A percentile compares a stretch with the other conserved stretches of the same genome.
Evolutionary conservation across 1,139 yeast genomes (phyloP).

Genomic region (Hyphopichia buzzinii): DNA sequence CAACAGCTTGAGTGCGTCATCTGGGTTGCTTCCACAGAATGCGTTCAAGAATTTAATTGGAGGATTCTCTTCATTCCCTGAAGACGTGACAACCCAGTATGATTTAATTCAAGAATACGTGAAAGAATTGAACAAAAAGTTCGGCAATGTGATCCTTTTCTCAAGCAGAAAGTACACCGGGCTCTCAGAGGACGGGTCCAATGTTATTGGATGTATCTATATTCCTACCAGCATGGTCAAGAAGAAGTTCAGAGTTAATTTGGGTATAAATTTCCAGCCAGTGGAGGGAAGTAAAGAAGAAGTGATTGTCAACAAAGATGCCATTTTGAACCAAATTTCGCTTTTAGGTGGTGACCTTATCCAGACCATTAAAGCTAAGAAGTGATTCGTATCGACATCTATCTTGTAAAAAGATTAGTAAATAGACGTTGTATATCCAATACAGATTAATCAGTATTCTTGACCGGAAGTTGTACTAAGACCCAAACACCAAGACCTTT

Average conservation of each 20-base stretch:
- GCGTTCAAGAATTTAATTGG: conserved; percentile 65
- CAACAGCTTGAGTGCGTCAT: conserved; percentile 38
- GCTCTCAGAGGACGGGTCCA: conserved; percentile 46
- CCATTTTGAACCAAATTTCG: conserved; percentile 68
- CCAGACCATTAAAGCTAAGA: conserved; percentile 24
- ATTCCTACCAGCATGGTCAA: conserved; percentile 58
- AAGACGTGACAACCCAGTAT: conserved; percentile 42
- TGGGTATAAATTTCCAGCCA: conserved; percentile 76
- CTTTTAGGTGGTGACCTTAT: conserved; percentile 74
- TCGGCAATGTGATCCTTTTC: conserved; percentile 57
- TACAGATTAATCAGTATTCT: too few relatives aligned
- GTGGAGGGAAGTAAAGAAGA: conserved; percentile 44
- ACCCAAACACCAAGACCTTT: too few relatives aligned
- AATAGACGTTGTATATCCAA: too few relatives aligned
- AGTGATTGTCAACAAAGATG: conserved; percentile 72
- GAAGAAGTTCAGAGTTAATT: conserved; percentile 74
- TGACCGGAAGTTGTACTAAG: too few relatives aligned
- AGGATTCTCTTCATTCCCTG: conserved; percentile 39
- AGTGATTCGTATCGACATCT: conserved; percentile 9
- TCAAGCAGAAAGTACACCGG: conserved; percentile 56
- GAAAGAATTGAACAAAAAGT: conserved; percentile 55
- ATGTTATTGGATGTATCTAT: conserved; percentile 76
- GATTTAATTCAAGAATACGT: conserved; percentile 59
- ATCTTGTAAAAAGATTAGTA: conserved; percentile 2
- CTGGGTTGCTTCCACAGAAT: conserved; percentile 56